Evolutionary conservation across 306 rosid genomes (phyloP).

Genomic region (Castanea mollissima): DNA sequence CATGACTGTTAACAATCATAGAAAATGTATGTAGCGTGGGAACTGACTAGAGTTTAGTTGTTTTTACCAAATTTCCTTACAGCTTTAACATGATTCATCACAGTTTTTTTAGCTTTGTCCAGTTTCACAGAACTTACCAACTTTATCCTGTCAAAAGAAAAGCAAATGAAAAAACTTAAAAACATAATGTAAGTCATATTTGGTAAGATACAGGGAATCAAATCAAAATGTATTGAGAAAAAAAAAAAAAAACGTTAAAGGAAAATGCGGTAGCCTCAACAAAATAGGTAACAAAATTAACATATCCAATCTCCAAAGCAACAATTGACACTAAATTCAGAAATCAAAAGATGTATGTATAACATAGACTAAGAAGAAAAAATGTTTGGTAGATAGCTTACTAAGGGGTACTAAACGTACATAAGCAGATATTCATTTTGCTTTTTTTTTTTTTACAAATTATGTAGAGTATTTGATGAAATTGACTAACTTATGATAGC

Average conservation of each 20-base stretch:
- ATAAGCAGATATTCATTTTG: background rate
- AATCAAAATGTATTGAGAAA: background rate
- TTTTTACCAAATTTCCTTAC: constrained; percentile 36
- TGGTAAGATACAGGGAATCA: background rate
- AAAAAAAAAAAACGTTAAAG: background rate
- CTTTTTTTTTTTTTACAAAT: background rate
- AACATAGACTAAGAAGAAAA: background rate
- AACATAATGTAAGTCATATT: background rate
- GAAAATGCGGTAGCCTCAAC: background rate
- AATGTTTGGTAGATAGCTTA: background rate
- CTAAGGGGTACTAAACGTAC: background rate
- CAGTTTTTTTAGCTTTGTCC: constrained; percentile 23
- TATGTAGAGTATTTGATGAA: background rate
- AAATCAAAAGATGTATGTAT: background rate
- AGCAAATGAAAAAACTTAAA: constrained; percentile 15
- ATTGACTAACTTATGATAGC: background rate
- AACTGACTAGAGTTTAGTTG: constrained; percentile 4
- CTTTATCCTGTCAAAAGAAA: constrained; percentile 80
- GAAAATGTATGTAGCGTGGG: constrained; percentile 9
- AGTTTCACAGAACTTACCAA: constrained; percentile 72
- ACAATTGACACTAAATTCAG: background rate
- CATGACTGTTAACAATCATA: constrained; percentile 1
- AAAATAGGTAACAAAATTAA: background rate
- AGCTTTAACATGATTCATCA: constrained; percentile 39
- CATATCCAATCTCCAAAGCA: background rate